A percentile compares a stretch with the other conserved stretches of the same genome.
Conservation (phyloP, 352 stramenopile genomes). For the Globisporangium orthogonon region DNA sequence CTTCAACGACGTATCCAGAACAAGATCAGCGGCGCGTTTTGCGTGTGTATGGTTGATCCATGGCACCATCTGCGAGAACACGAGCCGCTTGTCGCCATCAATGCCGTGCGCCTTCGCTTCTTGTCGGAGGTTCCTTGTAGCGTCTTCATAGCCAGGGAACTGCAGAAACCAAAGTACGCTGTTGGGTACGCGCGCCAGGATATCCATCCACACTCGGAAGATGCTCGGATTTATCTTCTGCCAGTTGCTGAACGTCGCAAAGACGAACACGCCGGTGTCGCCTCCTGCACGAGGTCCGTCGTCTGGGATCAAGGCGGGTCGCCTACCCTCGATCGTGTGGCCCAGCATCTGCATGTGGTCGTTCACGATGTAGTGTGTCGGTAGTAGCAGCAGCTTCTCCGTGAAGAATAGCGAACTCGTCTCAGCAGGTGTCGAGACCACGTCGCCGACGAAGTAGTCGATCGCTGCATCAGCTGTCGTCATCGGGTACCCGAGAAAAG, state of each 20-base stretch:
- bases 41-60: slow-evolving; percentile 78
- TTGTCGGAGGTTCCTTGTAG: slow-evolving; percentile 32
- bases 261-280: slow-evolving; percentile 35
- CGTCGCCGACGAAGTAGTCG: slow-evolving; percentile 66
- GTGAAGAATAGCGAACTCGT: slow-evolving; percentile 33
- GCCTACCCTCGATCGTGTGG: slow-evolving; percentile 28
- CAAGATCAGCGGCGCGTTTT: slow-evolving; percentile 65
- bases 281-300: slow-evolving; percentile 1
- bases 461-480: slow-evolving; percentile 55
- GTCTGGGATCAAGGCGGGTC: slow-evolving; percentile 14
- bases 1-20: slow-evolving; percentile 80
- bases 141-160: slow-evolving; percentile 46
- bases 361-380: slow-evolving; percentile 78
- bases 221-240: slow-evolving; percentile 81
- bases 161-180: slow-evolving; percentile 76
- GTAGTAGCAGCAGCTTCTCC: slow-evolving; percentile 69
- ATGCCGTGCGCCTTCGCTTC: slow-evolving; percentile 53
- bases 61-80: slow-evolving; percentile 49
- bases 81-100: slow-evolving; percentile 32
- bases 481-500: slow-evolving; percentile 76
- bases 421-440: slow-evolving; percentile 42
- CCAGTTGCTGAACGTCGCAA: slow-evolving; percentile 85
- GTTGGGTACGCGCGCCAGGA: slow-evolving; percentile 53
- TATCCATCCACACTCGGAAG: slow-evolving; percentile 77
- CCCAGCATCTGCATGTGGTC: slow-evolving; percentile 79